Evolutionary conservation across 768 basidiomycete genomes (phyloP), one percentile per base, ranked within the genome.

Genomic region (Trametes meyenii): DNA sequence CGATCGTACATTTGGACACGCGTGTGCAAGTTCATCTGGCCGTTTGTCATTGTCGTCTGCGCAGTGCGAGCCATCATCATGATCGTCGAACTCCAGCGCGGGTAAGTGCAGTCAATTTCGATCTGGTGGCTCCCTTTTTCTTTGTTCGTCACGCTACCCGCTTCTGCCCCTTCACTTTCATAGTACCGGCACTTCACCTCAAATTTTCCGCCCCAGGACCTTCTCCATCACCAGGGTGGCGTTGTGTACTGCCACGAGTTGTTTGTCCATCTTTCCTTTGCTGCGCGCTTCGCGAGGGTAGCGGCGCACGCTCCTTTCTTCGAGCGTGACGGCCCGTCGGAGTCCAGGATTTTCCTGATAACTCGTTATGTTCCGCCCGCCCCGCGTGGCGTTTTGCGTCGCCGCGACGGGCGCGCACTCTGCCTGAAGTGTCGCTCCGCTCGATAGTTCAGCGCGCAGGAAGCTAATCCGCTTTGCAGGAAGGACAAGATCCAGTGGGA

Each of bases 401-500:
- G 38, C 53, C 46, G 53, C 60, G 53, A 55, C 44, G 26, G 43
- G n/a, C 40, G 24, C n/a, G 24, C 45, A 42, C 53, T 61, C 49
- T 38, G 57, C 49, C 24, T 50, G 23, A 26, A 50, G 29, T 43
- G 7, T 55, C 17, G 36, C 51, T 46, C 58, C 53, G 52, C 53
- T 36, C 56, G 43, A 33, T n/a, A 13, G 26, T 17, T 21, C 52
- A 49, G 52, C 39, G 52, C 39, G 48, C 49, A 19, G 55, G 39
- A 40, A 11, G 45, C 55, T 63, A 39, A 66, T 48, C 46, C 19
- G 14, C 51, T 50, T 51, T 50, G 58, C 73, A 89, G 87, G 61
- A 81, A 86, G 72, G 80, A 83, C 75, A 85, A 89, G 66, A 86
- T 90, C 64, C 66, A 76, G 38, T 90, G 88, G 88, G 87, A 88